Evolutionary conservation across 495 filamentous ascomycete species (phyloP).

Genomic region (Xylaria acuta): DNA sequence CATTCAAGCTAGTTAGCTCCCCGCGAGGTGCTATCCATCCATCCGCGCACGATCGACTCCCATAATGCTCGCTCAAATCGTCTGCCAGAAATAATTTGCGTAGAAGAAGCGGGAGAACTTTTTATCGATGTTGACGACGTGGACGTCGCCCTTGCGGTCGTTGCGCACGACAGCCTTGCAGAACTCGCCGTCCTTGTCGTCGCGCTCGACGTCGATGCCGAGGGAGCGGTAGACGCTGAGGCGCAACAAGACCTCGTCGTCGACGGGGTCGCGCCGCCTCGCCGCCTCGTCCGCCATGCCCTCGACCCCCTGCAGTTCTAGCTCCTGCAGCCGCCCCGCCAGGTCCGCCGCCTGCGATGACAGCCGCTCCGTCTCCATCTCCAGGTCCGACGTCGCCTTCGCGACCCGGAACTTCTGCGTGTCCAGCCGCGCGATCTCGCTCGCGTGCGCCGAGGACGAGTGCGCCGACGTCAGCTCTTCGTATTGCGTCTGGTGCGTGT

Average conservation of each 20-base stretch:
- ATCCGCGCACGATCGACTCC: background rate
- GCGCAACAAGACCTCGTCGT: slow-evolving; percentile 68
- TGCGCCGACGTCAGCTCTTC: slow-evolving; percentile 71
- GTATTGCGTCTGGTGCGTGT: slow-evolving; percentile 72
- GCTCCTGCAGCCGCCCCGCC: slow-evolving; percentile 74
- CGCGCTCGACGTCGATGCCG: slow-evolving; percentile 86
- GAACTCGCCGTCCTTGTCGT: slow-evolving; percentile 78
- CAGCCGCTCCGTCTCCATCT: slow-evolving; percentile 89
- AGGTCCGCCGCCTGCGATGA: slow-evolving; percentile 81
- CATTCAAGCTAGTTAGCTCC: background rate
- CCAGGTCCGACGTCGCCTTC: slow-evolving; percentile 83
- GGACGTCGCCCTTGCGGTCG: slow-evolving; percentile 85
- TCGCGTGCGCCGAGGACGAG: slow-evolving; percentile 77
- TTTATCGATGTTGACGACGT: slow-evolving; percentile 91
- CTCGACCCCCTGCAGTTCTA: slow-evolving; percentile 82
- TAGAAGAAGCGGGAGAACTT: slow-evolving; percentile 94
- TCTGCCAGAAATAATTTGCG: slow-evolving; percentile 94
- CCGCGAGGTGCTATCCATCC: background rate
- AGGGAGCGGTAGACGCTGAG: slow-evolving; percentile 90
- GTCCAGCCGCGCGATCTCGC: slow-evolving; percentile 81
- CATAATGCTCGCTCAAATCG: slow-evolving; percentile 56
- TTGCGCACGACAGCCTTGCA: slow-evolving; percentile 87
- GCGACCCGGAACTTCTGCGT: slow-evolving; percentile 94
- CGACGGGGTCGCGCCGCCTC: slow-evolving; percentile 45
- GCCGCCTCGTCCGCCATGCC: slow-evolving; percentile 52